Evolutionary conservation across 2,329 filamentous ascomycete species (phyloP).

Genomic region (Fusarium sp.): DNA sequence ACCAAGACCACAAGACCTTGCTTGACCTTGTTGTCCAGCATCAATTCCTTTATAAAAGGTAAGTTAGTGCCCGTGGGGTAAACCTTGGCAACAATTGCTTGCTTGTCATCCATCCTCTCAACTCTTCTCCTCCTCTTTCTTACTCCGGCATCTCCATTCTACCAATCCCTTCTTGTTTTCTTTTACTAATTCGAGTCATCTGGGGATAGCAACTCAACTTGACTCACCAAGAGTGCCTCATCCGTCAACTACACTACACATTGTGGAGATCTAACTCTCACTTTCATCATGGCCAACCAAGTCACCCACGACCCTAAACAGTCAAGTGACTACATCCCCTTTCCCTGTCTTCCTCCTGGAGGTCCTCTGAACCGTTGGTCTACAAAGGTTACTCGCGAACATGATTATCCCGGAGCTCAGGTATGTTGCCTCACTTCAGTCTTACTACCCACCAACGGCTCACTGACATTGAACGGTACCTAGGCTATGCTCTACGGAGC

Average conservation of each 20-base stretch:
- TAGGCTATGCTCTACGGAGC: conserved; percentile 96
- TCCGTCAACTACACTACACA: not conserved
- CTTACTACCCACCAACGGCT: not conserved
- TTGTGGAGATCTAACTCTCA: conserved; percentile 5
- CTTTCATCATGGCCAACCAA: conserved; percentile 47
- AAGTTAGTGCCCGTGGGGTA: conserved; percentile 11
- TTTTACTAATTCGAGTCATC: conserved; percentile 1
- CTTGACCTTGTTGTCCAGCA: conserved; percentile 20
- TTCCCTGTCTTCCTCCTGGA: conserved; percentile 64
- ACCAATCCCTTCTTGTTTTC: not conserved
- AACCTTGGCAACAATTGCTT: conserved; percentile 15
- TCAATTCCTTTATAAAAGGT: conserved; percentile 14
- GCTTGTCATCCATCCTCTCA: not conserved
- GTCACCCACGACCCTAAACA: conserved; percentile 58
- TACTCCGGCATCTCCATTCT: conserved; percentile 11
- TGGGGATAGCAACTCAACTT: not conserved
- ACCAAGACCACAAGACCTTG: not conserved
- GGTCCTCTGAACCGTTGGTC: conserved; percentile 86
- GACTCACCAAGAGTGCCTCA: not conserved
- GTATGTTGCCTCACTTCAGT: conserved; percentile 57
- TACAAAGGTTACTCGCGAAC: conserved; percentile 81
- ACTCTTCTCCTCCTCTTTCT: conserved; percentile 1
- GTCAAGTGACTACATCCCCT: conserved; percentile 67
- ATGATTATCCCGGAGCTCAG: conserved; percentile 94
- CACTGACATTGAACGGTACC: not conserved